These are phyloP conservation scores for Neurospora sp. DNA, from an alignment of 495 filamentous ascomycete species.

Conservation along the genomic window DNA sequence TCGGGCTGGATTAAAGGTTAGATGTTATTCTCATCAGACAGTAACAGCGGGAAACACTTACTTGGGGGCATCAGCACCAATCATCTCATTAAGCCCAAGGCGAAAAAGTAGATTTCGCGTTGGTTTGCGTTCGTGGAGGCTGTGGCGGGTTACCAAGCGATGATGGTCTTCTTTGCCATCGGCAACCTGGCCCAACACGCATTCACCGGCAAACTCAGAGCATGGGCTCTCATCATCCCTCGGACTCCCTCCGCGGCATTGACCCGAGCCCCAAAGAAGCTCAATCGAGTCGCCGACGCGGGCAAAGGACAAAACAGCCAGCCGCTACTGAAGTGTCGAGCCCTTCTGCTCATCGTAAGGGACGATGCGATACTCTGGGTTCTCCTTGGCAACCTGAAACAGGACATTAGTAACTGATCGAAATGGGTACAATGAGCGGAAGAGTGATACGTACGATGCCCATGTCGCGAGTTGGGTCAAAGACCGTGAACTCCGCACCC, in stretches of 20 bases:
- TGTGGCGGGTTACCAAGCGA: neutral
- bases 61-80: conserved; percentile 37
- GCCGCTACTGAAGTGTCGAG: neutral
- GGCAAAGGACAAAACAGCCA: neutral
- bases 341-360: neutral
- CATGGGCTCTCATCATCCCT: neutral
- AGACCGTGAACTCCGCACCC: neutral
- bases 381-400: neutral
- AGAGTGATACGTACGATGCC: neutral
- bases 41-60: conserved; percentile 20
- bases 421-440: neutral
- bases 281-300: neutral
- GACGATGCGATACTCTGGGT: neutral
- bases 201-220: neutral
- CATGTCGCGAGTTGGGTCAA: neutral
- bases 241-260: neutral
- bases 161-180: neutral
- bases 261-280: neutral
- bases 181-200: neutral
- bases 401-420: neutral
- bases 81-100: conserved; percentile 42
- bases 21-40: conserved; percentile 11
- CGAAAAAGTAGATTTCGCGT: neutral
- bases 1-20: neutral
- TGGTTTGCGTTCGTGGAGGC: neutral